Conservation (phyloP, 805 yeast genomes). For the Debaryomyces hansenii region DNA sequence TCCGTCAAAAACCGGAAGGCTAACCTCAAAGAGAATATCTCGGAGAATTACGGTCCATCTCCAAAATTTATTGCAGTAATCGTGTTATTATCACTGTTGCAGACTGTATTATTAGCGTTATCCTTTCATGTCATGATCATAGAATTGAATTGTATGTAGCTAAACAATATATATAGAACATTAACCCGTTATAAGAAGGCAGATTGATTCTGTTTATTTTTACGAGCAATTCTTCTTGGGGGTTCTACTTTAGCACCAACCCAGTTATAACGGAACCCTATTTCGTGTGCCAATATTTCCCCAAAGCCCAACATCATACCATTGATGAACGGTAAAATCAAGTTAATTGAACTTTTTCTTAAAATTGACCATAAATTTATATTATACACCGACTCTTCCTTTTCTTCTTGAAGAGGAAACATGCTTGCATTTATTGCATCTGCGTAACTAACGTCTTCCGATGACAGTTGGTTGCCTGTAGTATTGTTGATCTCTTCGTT, state of each 20-base stretch:
- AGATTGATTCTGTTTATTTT: conserved; percentile 16
- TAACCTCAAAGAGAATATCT: too few species aligned
- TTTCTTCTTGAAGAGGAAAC: conserved; percentile 5
- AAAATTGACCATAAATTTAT: conserved; percentile 40
- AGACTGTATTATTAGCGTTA: too few species aligned
- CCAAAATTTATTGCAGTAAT: too few species aligned
- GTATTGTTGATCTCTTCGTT: conserved; percentile 17
- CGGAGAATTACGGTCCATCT: too few species aligned
- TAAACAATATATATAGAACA: not conserved
- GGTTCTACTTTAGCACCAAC: conserved; percentile 63
- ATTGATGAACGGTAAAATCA: conserved; percentile 83
- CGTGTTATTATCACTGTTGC: too few species aligned
- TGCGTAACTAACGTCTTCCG: conserved; percentile 26
- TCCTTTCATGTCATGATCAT: not conserved
- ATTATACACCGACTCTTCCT: conserved; percentile 5
- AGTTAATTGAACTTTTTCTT: conserved; percentile 64
- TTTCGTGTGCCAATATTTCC: conserved; percentile 89
- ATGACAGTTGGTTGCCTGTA: conserved; percentile 24
- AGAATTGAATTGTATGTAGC: not conserved
- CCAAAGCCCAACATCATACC: conserved; percentile 97
- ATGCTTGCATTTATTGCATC: conserved; percentile 4
- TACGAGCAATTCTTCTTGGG: conserved; percentile 26
- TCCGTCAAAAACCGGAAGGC: too few species aligned
- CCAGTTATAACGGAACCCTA: conserved; percentile 81
- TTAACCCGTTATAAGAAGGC: conserved; percentile 13